Evolutionary conservation across 352 stramenopile species (phyloP).

Genomic region (Plasmopara muralis): DNA sequence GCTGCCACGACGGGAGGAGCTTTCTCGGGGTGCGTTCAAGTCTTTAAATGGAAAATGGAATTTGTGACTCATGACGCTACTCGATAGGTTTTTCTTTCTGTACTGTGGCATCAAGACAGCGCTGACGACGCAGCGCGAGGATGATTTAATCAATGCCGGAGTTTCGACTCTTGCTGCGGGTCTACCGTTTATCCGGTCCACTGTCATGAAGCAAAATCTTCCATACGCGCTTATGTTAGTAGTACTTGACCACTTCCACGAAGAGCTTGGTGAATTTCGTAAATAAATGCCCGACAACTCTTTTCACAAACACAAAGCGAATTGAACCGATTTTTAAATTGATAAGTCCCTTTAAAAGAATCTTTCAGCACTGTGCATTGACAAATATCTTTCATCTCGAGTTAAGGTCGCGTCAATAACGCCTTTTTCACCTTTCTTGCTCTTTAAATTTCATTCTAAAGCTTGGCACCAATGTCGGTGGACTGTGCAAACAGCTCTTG

Average conservation of each 20-base stretch:
- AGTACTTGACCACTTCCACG: conserved; percentile 73
- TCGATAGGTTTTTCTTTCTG: conserved; percentile 60
- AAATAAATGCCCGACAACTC: conserved; percentile 14
- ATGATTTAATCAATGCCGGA: conserved; percentile 53
- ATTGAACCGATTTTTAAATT: too few relatives aligned
- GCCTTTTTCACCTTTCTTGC: too few relatives aligned
- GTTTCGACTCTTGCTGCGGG: conserved; percentile 44
- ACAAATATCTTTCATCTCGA: too few relatives aligned
- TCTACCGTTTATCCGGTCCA: conserved; percentile 53
- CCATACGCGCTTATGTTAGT: conserved; percentile 74
- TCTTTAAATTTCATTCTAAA: conserved; percentile 11
- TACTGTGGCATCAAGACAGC: conserved; percentile 75
- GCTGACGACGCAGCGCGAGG: conserved; percentile 49
- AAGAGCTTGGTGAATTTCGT: conserved; percentile 62
- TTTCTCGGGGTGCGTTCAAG: conserved; percentile 42
- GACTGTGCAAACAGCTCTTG: conserved; percentile 46
- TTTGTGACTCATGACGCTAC: background rate
- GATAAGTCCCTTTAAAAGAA: too few relatives aligned
- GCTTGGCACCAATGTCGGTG: conserved; percentile 32
- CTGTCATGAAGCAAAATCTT: conserved; percentile 65
- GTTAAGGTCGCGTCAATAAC: too few relatives aligned
- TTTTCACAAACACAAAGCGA: too few relatives aligned
- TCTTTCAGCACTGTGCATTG: too few relatives aligned
- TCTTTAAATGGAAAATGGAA: background rate
- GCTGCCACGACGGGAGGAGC: conserved; percentile 49